A percentile compares a stretch with the other conserved stretches of the same genome.
These are phyloP conservation scores for Amanita exitialis DNA, from an alignment of 768 basidiomycete species.

Conservation along the genomic window DNA sequence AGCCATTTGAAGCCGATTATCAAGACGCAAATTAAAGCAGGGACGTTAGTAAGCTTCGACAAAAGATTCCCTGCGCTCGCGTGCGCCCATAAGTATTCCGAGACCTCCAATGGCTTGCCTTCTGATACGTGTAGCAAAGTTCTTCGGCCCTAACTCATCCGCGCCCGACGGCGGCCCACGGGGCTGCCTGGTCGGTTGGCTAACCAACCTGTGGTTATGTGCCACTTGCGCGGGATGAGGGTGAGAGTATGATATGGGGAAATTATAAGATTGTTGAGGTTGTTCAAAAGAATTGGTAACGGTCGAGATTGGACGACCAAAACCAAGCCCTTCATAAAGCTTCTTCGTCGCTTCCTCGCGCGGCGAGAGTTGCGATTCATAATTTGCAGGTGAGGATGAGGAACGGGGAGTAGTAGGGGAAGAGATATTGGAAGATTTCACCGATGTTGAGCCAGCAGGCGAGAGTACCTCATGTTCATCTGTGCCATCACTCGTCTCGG, in stretches of 20 bases:
- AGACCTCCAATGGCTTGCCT: slow-evolving; percentile 78
- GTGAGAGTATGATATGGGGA: not conserved
- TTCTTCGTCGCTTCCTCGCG: slow-evolving; percentile 84
- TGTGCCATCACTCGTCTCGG: slow-evolving; percentile 32
- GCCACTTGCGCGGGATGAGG: slow-evolving; percentile 25
- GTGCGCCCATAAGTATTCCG: slow-evolving; percentile 69
- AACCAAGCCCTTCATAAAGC: slow-evolving; percentile 81
- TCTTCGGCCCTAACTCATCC: slow-evolving; percentile 81
- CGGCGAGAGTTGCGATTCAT: slow-evolving; percentile 58
- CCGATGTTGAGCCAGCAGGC: slow-evolving; percentile 53
- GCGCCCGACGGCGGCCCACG: slow-evolving; percentile 80
- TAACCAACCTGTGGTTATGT: slow-evolving; percentile 48
- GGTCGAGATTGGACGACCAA: slow-evolving; percentile 53
- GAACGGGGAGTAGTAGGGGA: slow-evolving; percentile 74
- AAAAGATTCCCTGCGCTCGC: slow-evolving; percentile 61
- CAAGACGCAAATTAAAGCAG: not conserved
- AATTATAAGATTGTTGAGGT: slow-evolving; percentile 18
- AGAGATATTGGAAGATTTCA: slow-evolving; percentile 35
- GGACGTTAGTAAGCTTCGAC: slow-evolving; percentile 53
- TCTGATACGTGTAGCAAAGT: slow-evolving; percentile 80
- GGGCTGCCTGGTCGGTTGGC: slow-evolving; percentile 76
- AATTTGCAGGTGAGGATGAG: slow-evolving; percentile 35
- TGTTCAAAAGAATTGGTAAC: slow-evolving; percentile 22
- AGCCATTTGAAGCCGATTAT: not conserved
- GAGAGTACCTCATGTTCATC: slow-evolving; percentile 49